Base-by-base conservation (phyloP, 768 basidiomycete species). In the Ramaria sp. region DNA sequence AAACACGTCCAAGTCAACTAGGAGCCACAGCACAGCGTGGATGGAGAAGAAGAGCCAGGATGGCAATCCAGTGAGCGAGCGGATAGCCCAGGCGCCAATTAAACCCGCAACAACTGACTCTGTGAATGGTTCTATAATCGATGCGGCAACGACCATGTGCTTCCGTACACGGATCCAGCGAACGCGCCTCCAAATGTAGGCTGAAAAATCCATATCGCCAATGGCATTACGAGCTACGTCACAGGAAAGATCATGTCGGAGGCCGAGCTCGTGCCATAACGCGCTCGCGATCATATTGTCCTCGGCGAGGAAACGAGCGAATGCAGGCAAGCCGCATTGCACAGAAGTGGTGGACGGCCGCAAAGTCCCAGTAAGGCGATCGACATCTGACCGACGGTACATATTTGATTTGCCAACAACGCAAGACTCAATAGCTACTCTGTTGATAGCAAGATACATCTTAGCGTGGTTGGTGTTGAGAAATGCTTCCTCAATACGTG, bases 161-260 rank as follows among this genome's bases (percentile, higher is more conserved):
- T 94, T 97, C 50, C 96, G 81, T 30, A 98, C 95, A 42, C 96
- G 82, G 62, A 99, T 91, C 96, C 96, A 99, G 2, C 96, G 83
- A 18, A 92, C 82, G 27, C 96, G 82, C 34, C 96, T 78, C 75
- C 81, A 81, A 56, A 97, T 73, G 68, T 96, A 99, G 63, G 87
- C 91, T 30, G 67, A 68, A 50, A 98, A 72, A 1, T 83, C 72
- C 86, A 99, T 93, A 59, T 83, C 82, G 18, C 92, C 94, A 42
- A 98, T 80, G 8, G 83, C 81, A 63, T 98, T 96, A 43, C 81
- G 78, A 1, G 86, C 94, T 52, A 95, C 82, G 64, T 98, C 95
- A 64, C 82, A 85, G 0, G 92, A 94, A 56, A 98, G 75, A 55
- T 90, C 85, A 64, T 99, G 96, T 44, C 88, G 78, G 34, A 91